Evolutionary conservation across 176 grass and related monocot genomes (phyloP).

Genomic region (Tillandsia leiboldiana): DNA sequence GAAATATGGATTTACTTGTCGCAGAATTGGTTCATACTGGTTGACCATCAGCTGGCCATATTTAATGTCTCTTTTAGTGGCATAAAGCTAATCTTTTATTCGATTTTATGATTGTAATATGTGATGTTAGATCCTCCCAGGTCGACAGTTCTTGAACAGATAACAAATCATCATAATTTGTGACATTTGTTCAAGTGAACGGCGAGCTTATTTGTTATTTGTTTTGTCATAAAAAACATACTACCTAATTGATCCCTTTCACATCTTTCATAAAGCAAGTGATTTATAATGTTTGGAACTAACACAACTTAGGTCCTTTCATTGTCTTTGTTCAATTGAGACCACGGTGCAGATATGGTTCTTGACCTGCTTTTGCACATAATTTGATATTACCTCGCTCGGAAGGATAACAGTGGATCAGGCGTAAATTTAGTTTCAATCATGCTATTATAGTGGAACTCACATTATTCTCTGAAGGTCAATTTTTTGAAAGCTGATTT

Average conservation of each 20-base stretch:
- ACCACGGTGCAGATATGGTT: background rate
- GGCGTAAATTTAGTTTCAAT: background rate
- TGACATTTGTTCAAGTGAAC: too few relatives aligned
- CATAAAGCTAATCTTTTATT: too few relatives aligned
- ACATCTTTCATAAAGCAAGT: too few relatives aligned
- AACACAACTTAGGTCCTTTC: background rate
- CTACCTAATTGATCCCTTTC: too few relatives aligned
- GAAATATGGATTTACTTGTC: background rate
- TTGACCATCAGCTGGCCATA: background rate
- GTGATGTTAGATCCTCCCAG: too few relatives aligned
- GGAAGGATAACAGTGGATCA: background rate
- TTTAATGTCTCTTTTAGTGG: background rate
- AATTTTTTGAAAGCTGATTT: background rate
- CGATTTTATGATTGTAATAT: too few relatives aligned
- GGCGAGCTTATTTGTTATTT: too few relatives aligned
- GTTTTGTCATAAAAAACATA: too few relatives aligned
- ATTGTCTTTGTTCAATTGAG: background rate
- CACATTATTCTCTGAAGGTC: background rate
- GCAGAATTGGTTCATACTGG: background rate
- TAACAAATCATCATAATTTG: too few relatives aligned
- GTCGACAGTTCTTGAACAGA: too few relatives aligned
- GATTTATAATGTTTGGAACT: too few relatives aligned
- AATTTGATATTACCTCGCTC: background rate
- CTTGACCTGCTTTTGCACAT: background rate
- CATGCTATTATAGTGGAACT: background rate